Conservation (phyloP, 2,329 filamentous ascomycete genomes). For the Trichoderma aggressivum region DNA sequence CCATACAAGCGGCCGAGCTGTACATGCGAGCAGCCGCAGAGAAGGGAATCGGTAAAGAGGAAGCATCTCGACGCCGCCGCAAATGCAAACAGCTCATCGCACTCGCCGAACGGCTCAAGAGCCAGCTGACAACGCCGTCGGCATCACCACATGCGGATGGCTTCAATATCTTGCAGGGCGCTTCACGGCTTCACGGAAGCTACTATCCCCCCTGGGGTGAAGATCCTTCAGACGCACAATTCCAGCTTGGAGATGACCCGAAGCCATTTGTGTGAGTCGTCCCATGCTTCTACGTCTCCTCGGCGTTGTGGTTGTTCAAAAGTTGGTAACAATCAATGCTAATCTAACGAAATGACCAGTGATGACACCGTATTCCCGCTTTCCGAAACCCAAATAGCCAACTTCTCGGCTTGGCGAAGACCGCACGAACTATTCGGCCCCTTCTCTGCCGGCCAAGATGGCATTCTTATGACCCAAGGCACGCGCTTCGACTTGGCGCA, state of each 20-base stretch:
- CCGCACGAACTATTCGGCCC: constrained; percentile 60
- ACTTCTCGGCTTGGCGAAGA: constrained; percentile 82
- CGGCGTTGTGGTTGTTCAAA: background rate
- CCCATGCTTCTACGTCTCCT: constrained; percentile 18
- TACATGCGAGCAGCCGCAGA: constrained; percentile 70
- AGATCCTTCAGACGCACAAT: constrained; percentile 59
- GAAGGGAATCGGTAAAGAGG: constrained; percentile 55
- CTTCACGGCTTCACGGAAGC: constrained; percentile 77
- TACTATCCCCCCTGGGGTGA: constrained; percentile 82
- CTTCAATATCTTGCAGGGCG: constrained; percentile 60
- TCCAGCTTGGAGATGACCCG: constrained; percentile 50
- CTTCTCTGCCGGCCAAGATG: background rate
- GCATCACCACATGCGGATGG: background rate
- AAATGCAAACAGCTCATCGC: constrained; percentile 69
- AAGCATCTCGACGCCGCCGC: constrained; percentile 63
- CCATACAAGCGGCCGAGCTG: constrained; percentile 73
- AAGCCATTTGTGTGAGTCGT: constrained; percentile 58
- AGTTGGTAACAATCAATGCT: background rate
- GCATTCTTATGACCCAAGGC: constrained; percentile 53
- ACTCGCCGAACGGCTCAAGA: constrained; percentile 73
- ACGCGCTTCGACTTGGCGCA: constrained; percentile 80
- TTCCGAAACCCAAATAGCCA: constrained; percentile 67
- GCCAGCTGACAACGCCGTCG: constrained; percentile 17
- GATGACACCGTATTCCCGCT: constrained; percentile 69
- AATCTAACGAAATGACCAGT: constrained; percentile 39